Percentiles rank a stretch among this genome's conserved stretches.
phyloP scores from a whole-genome alignment of 140 eudicot species.

The Anethum foeniculum region DNA sequence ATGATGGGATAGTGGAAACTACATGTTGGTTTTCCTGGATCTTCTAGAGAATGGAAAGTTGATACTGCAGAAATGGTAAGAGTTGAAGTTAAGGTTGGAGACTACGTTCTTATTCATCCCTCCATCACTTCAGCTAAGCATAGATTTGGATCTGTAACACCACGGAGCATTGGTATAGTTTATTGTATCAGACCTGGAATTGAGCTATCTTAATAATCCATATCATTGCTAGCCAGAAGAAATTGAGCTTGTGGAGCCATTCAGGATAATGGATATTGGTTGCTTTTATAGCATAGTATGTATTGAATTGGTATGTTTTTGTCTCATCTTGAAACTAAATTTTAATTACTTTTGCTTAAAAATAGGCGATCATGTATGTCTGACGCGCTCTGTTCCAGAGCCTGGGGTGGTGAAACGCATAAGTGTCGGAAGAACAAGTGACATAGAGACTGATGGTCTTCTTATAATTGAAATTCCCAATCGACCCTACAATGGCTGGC shows the following conservation, averaged over 20 bases:
- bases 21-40: slow-evolving; percentile 99
- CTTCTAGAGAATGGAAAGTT: slow-evolving; percentile 99
- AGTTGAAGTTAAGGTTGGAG: slow-evolving; percentile 94
- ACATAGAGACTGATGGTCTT: slow-evolving; percentile 91
- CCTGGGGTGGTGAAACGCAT: slow-evolving; percentile 99
- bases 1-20: slow-evolving; percentile 93
- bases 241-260: slow-evolving; percentile 92
- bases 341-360: slow-evolving; percentile 18
- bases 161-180: slow-evolving; percentile 95
- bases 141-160: slow-evolving; percentile 90
- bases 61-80: slow-evolving; percentile 99
- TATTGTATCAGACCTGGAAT: slow-evolving; percentile 85
- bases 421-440: slow-evolving; percentile 91
- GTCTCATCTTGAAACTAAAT: neutral
- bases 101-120: slow-evolving; percentile 92
- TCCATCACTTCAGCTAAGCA: slow-evolving; percentile 91
- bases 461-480: slow-evolving; percentile 79
- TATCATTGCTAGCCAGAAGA: slow-evolving; percentile 99
- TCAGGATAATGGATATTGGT: slow-evolving; percentile 41
- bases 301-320: neutral
- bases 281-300: too few species aligned
- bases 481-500: slow-evolving; percentile 98
- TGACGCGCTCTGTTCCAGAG: slow-evolving; percentile 91
- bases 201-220: slow-evolving; percentile 92
- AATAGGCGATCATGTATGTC: slow-evolving; percentile 93